phyloP scores from a whole-genome alignment of 805 yeast genomes.

The Lipomyces yamanashiensis region DNA sequence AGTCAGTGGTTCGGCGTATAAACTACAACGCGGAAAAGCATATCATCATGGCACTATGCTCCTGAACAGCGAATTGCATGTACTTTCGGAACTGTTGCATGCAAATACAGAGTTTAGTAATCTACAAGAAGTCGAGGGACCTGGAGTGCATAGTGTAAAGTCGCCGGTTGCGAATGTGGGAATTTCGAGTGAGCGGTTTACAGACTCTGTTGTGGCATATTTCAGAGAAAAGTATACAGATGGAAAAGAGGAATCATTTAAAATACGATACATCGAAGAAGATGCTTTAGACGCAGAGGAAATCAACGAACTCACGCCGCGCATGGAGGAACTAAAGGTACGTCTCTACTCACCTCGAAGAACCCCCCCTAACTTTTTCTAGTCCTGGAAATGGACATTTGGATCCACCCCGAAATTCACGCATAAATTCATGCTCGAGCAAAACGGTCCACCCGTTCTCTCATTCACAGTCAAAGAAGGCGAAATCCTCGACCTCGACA shows the following conservation, averaged over 20 bases:
- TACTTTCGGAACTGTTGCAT: conserved; percentile 60
- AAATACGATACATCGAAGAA: conserved; percentile 22
- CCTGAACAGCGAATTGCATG: conserved; percentile 64
- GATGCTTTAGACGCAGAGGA: conserved; percentile 4
- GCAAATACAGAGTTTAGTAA: conserved; percentile 50
- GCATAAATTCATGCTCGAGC: conserved; percentile 48
- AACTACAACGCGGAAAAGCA: conserved; percentile 76
- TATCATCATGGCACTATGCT: conserved; percentile 98
- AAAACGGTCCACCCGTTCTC: conserved; percentile 5
- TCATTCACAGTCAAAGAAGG: conserved; percentile 23
- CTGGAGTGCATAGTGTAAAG: conserved; percentile 75
- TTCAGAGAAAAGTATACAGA: conserved; percentile 47
- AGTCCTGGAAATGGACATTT: conserved; percentile 71
- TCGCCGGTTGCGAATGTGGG: conserved; percentile 76
- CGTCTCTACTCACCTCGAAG: neutral
- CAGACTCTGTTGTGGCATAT: conserved; percentile 49
- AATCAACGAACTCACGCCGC: conserved; percentile 3
- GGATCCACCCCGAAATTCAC: conserved; percentile 78
- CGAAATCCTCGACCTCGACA: conserved; percentile 3
- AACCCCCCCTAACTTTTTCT: neutral
- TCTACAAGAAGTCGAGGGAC: conserved; percentile 51
- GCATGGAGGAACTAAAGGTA: conserved; percentile 28
- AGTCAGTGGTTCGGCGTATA: conserved; percentile 92
- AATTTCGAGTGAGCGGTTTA: conserved; percentile 53
- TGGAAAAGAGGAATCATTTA: neutral